Evolutionary conservation across 78 protist genomes (phyloP).

Genomic region (Dictyostelium intermedium): DNA sequence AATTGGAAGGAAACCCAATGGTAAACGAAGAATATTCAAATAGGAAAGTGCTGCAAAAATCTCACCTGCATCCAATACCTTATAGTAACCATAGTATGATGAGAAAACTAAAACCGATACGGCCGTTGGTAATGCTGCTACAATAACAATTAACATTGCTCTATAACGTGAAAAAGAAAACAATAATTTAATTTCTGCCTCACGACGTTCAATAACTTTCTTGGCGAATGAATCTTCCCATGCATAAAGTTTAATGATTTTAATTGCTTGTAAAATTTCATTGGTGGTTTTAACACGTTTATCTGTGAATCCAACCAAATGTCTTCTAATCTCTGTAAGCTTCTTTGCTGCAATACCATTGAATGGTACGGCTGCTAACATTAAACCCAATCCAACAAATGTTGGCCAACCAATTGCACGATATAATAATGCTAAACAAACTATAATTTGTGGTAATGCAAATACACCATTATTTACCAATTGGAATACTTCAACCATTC

Average conservation of each 20-base stretch:
- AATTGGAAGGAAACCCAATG: slow-evolving; percentile 88
- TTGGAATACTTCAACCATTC: slow-evolving; percentile 69
- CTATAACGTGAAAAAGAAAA: slow-evolving; percentile 26
- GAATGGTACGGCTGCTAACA: slow-evolving; percentile 60
- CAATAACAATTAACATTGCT: slow-evolving; percentile 34
- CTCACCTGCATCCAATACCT: slow-evolving; percentile 74
- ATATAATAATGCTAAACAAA: slow-evolving; percentile 61
- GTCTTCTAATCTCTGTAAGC: slow-evolving; percentile 39
- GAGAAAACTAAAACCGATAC: slow-evolving; percentile 62
- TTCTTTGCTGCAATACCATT: slow-evolving; percentile 49
- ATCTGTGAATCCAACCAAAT: slow-evolving; percentile 63
- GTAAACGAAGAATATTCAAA: slow-evolving; percentile 90
- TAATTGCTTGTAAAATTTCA: slow-evolving; percentile 87
- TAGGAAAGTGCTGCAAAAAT: slow-evolving; percentile 89
- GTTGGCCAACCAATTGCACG: slow-evolving; percentile 72
- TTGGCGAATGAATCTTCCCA: slow-evolving; percentile 87
- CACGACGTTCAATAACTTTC: slow-evolving; percentile 27
- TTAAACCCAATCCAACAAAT: slow-evolving; percentile 63
- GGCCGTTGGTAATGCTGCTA: slow-evolving; percentile 64
- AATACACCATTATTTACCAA: slow-evolving; percentile 88
- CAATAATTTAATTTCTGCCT: slow-evolving; percentile 49
- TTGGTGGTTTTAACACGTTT: slow-evolving; percentile 80
- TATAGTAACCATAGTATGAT: slow-evolving; percentile 15
- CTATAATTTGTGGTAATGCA: slow-evolving; percentile 79
- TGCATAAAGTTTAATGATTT: slow-evolving; percentile 91